These are phyloP conservation scores for Fusarium penzigii DNA, from an alignment of 2,329 filamentous ascomycete genomes.

Conservation along the genomic window DNA sequence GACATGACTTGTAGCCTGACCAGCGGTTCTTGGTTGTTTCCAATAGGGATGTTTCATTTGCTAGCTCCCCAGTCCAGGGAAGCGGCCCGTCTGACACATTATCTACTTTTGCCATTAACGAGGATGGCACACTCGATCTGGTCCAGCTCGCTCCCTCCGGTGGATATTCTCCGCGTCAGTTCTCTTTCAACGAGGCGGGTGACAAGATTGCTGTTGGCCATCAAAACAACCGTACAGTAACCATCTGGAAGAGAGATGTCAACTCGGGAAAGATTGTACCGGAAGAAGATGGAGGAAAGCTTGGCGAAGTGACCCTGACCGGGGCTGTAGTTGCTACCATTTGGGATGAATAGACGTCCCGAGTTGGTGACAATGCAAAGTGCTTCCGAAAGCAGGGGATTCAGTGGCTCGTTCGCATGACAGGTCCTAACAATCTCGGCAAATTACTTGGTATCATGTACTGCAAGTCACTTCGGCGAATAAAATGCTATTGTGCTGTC, in stretches of 20 bases:
- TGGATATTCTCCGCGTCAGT: slow-evolving; percentile 24
- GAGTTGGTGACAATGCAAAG: no score
- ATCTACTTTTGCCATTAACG: slow-evolving; percentile 21
- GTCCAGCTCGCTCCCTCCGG: slow-evolving; percentile 24
- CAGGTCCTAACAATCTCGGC: no score
- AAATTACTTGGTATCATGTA: no score
- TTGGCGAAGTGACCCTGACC: slow-evolving; percentile 17
- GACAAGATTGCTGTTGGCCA: slow-evolving; percentile 28
- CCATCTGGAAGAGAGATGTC: slow-evolving; percentile 26
- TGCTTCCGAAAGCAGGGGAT: no score
- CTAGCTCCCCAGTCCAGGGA: slow-evolving; percentile 11
- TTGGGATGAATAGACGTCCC: slow-evolving; percentile 21
- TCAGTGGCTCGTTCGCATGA: no score
- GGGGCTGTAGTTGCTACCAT: slow-evolving; percentile 20
- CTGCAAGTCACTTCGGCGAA: no score
- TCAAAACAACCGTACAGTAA: slow-evolving; percentile 22
- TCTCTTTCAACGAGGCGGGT: slow-evolving; percentile 26
- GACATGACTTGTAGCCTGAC: slow-evolving; percentile 12
- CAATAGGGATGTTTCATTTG: slow-evolving; percentile 25
- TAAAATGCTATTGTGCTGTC: no score
- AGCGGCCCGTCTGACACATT: slow-evolving; percentile 23
- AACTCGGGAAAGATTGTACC: slow-evolving; percentile 22
- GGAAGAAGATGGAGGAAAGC: slow-evolving; percentile 22
- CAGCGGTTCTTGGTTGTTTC: slow-evolving; percentile 23
- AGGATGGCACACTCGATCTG: slow-evolving; percentile 17